Evolutionary conservation across 129 eudicot genomes (phyloP).

Genomic region (Helianthus tuberosus): DNA sequence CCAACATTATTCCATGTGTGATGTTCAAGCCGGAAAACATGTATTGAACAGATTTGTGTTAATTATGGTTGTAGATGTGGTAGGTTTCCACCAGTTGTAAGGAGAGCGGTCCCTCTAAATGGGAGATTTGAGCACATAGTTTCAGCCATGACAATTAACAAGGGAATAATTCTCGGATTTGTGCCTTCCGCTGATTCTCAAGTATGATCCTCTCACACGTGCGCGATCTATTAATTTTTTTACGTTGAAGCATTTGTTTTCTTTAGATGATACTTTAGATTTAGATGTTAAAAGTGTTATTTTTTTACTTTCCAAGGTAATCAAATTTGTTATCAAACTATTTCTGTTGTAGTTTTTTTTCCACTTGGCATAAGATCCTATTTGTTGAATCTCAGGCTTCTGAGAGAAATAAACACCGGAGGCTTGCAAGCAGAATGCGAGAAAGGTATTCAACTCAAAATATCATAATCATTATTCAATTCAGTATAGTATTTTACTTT

Average conservation of each 20-base stretch:
- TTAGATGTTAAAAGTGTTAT: no score
- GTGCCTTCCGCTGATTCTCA: no score
- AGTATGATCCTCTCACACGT: no score
- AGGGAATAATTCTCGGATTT: no score
- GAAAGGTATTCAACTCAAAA: slow-evolving; percentile 42
- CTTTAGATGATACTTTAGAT: no score
- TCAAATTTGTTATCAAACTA: slow-evolving; percentile 14
- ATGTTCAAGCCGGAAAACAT: background rate
- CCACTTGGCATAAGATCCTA: background rate
- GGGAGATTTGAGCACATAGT: no score
- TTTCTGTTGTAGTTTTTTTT: background rate
- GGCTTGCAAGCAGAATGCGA: slow-evolving; percentile 57
- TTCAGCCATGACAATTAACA: no score
- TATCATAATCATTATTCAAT: background rate
- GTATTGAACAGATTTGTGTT: background rate
- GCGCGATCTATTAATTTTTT: no score
- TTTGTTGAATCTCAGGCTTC: slow-evolving; percentile 57
- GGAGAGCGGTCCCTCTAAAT: slow-evolving; percentile 92
- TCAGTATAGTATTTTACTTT: background rate
- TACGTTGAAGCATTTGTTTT: no score
- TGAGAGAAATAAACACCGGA: slow-evolving; percentile 73
- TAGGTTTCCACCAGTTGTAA: slow-evolving; percentile 88
- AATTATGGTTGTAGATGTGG: slow-evolving; percentile 63
- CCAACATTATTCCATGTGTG: background rate
- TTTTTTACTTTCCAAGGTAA: slow-evolving; percentile 84